Evolutionary conservation across 352 stramenopile species (phyloP), one percentile per base, ranked within the genome.

Genomic region (Phytophthora kernoviae): DNA sequence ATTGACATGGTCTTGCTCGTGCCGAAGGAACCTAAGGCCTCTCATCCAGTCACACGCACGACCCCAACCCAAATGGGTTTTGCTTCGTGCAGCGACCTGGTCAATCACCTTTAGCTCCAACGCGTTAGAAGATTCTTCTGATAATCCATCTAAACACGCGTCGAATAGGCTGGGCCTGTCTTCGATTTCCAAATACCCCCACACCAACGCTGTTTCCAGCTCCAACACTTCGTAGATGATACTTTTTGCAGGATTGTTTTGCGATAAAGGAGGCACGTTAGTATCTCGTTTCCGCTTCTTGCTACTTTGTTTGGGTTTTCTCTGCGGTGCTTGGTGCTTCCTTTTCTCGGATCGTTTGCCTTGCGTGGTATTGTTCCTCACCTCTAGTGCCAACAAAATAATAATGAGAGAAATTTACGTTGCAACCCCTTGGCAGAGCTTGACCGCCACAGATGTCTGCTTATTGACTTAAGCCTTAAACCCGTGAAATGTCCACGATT

Each of bases 31-130:
- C 30, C 65, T 46, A 18, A 65, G 54, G 24, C 40, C 41, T 8
- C 61, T 54, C 45, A 69, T 56, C 61, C 61, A 69, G 44, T 69
- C 61, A 20, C 61, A 69, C 6, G 58, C 26, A 15, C 61, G 65
- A 14, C 46, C 39, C 15, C 61, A 21, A 11, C 61, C 61, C 18
- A 69, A 55, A 48, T 69, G 61, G 10, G 40, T 59, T 24, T 47
- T 42, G 27, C 60, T 48, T 11, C 60, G 33, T n/a, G 55, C 47
- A 6, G 54, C 47, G 21, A 69, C 64, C 3, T 42, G 17, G 17
- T 60, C 27, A 40, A 60, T 51, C 6, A 55, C 54, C 15, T 50
- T 20, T 17, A 69, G 20, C 9, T 46, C 42, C 40, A 65, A 45
- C 21, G 30, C 36, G 21, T 55, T 37, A 20, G 49, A 36, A n/a